Evolutionary conservation across 805 yeast genomes (phyloP), one percentile per base, ranked within the genome.

Genomic region (Priceomyces medius): DNA sequence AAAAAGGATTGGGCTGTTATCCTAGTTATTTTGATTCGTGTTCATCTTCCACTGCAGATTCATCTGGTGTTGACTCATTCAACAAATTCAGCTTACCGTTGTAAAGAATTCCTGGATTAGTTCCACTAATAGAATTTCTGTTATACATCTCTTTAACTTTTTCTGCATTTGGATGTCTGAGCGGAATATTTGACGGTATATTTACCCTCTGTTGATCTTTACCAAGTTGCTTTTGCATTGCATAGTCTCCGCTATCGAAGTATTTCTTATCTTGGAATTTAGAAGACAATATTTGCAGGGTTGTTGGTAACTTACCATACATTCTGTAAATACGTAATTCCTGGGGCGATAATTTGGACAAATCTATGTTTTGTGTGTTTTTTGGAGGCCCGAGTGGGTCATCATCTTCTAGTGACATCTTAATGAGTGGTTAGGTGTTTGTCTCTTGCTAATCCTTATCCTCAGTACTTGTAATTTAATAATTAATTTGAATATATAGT

Each of bases 211-310:
- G 56, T 14, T 41, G 29, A 29, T 49, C 49, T 5, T 56, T 57
- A 4, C 69, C 74, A 23, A 63, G 50, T 50, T 69, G 76, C 43
- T 70, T 70, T 42, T 81, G 85, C 76, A 89, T 77, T 8, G 96
- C 96, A 62, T 89, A 89, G 64, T 89, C 97, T 7, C 97, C 97
- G 47, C 95, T 85, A 58, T 89, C 97, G 56, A 89, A 90, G 63
- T 85, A 89, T 68, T 88, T 90, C 54, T 96, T 79, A 49, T 89
- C 97, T 63, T 85, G 86, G 53, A 87, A 68, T 58, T 85, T 87
- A 46, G 83, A 79, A 38, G 84, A 75, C 38, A 89, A 71, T 16
- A 89, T 70, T 48, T 88, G 95, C 42, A 83, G 82, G 43, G 80
- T 83, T 20, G 89, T 77, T 18, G 97, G 97, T 37, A 89, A 68